Percentiles rank a stretch among this genome's conserved stretches.
These are phyloP conservation scores for Coniochaeta prunicola DNA, from an alignment of 2,329 filamentous ascomycete genomes.

Conservation along the genomic window DNA sequence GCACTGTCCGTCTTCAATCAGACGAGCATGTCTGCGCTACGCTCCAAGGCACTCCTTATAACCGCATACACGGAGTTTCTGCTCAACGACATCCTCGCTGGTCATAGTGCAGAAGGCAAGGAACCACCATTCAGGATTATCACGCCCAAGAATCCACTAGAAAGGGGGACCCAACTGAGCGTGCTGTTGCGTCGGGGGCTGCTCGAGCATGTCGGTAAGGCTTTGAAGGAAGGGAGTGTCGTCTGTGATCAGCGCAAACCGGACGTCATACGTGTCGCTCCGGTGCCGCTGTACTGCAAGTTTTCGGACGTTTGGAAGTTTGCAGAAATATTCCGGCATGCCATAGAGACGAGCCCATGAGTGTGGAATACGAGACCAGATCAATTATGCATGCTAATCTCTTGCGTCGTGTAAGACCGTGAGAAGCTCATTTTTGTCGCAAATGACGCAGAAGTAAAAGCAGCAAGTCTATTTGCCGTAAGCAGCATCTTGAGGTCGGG, in stretches of 20 bases:
- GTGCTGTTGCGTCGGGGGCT: conserved; percentile 61
- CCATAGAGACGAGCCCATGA: conserved; percentile 5
- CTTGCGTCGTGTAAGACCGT: no score
- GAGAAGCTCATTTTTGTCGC: no score
- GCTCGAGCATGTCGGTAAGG: conserved; percentile 58
- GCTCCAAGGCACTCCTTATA: conserved; percentile 63
- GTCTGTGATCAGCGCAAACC: conserved; percentile 80
- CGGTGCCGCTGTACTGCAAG: conserved; percentile 76
- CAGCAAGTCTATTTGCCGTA: no score
- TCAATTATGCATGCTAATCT: background rate
- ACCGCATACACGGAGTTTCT: conserved; percentile 72
- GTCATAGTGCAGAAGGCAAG: conserved; percentile 17
- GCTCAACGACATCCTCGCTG: conserved; percentile 37
- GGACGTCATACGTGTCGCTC: conserved; percentile 76
- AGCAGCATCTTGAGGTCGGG: no score
- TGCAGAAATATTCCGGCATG: conserved; percentile 13
- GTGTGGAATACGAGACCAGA: background rate
- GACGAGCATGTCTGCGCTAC: conserved; percentile 61
- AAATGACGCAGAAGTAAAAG: no score
- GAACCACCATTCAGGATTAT: conserved; percentile 50
- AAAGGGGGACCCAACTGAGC: conserved; percentile 75
- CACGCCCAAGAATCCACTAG: conserved; percentile 59
- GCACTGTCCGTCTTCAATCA: conserved; percentile 67
- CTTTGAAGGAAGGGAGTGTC: conserved; percentile 61
- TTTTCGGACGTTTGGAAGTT: conserved; percentile 57